A percentile compares a stretch with the other conserved stretches of the same genome.
Conservation (phyloP, 1,139 yeast species). For the Pneumocystis canis region DNA sequence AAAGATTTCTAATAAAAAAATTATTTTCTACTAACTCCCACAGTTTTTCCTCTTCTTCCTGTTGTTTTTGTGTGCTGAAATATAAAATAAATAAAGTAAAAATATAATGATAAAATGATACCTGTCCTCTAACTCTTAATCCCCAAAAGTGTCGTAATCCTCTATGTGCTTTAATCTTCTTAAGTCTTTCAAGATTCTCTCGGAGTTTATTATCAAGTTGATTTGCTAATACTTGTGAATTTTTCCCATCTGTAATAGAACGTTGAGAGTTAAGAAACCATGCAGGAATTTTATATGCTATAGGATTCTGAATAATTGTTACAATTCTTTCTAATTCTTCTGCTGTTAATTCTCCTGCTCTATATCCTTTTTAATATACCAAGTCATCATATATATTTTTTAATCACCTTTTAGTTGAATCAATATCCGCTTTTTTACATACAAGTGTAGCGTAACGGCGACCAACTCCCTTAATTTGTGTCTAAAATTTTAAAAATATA, state of each 20-base stretch:
- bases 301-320: conserved; percentile 99
- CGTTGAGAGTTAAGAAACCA: conserved; percentile 99
- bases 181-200: conserved; percentile 98
- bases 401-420: conserved; percentile 63
- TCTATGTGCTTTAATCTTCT: conserved; percentile 99
- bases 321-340: conserved; percentile 99
- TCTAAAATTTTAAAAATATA: conserved; percentile 23
- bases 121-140: conserved; percentile 37
- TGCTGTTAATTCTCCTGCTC: conserved; percentile 99
- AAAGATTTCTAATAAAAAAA: not conserved
- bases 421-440: conserved; percentile 99
- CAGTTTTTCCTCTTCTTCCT: conserved; percentile 61
- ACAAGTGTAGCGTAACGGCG: conserved; percentile 99
- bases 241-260: conserved; percentile 97
- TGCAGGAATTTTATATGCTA: conserved; percentile 97
- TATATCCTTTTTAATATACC: not conserved
- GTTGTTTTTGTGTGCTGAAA: conserved; percentile 91
- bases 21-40: not conserved
- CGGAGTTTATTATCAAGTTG: conserved; percentile 98
- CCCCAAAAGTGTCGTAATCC: conserved; percentile 99
- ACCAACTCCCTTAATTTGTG: conserved; percentile 98
- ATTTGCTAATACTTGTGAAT: conserved; percentile 97
- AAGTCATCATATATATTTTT: not conserved
- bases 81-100: conserved; percentile 72
- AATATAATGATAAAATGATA: not conserved